Evolutionary conservation across 75 land plant genomes (phyloP), one percentile per base, ranked within the genome.

Genomic region (Isoetes taiwanensis): DNA sequence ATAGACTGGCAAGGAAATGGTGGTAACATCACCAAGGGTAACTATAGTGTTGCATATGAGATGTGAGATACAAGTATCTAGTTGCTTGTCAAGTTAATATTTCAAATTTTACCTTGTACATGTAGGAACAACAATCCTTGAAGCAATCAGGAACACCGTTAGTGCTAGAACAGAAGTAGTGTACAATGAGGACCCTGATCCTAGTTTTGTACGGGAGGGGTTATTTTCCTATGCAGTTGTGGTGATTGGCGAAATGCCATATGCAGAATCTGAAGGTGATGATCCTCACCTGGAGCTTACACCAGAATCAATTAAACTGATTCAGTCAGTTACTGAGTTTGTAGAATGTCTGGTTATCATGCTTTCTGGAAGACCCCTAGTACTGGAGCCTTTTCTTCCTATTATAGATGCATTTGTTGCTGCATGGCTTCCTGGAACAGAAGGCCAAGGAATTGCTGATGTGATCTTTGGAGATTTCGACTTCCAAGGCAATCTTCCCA

Each of bases 121-220:
- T n/a, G n/a, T 23, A 90, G 96, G 96, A 11, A 86, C 84, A 27
- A 86, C 78, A 30, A 78, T 90, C 25, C 41, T 86, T 54, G 78
- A 82, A 16, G 86, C 78, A 1, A 76, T 90, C 40, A 77, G 61
- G 61, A 64, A 61, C 54, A 64, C 72, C 25, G 79, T 89, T 21
- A 75, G 80, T 32, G 52, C 52, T 10, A 17, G 56, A 42, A 80
- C 91, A 8, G 73, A 82, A 58, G 80, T 90, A 26, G 61, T 80
- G 0, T 86, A 77, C 50, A 69, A 82, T 52, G 52, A 67, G 42
- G 17, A 48, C 21, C 93, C 84, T 24, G 58, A 72, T 30, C 31
- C 58, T 27, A 70, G 54, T 14, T 77, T 63, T 9, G 56, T 75
- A 1, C 24, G 56, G n/a, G 61, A 53, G 14, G 31, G 64, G 41